phyloP scores from a whole-genome alignment of 2,329 filamentous ascomycete species.

The Emericellopsis atlantica region DNA sequence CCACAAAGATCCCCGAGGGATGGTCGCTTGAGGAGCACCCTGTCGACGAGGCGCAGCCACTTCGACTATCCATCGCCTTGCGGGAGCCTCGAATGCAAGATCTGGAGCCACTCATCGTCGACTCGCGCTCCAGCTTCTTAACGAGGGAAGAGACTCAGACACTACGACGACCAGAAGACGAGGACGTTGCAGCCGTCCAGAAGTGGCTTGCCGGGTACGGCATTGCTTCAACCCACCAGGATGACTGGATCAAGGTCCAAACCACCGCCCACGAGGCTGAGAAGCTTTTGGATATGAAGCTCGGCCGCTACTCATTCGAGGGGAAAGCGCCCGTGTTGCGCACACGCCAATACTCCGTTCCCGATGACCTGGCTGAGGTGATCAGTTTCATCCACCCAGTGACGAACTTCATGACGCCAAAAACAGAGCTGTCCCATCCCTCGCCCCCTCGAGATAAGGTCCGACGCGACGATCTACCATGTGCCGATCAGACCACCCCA shows the following conservation, averaged over 20 bases:
- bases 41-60: conserved; percentile 9
- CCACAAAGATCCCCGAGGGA: conserved; percentile 13
- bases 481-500: conserved; percentile 19
- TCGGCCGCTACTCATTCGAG: conserved; percentile 28
- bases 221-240: conserved; percentile 17
- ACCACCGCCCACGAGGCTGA: conserved; percentile 25
- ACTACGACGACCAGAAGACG: conserved; percentile 20
- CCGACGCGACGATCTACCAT: conserved; percentile 8
- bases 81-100: conserved; percentile 15
- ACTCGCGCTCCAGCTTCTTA: conserved; percentile 14
- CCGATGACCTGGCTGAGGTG: conserved; percentile 20
- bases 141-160: conserved; percentile 19
- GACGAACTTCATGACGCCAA: conserved; percentile 34
- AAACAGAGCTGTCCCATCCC: conserved; percentile 9
- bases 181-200: conserved; percentile 21
- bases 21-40: conserved; percentile 13
- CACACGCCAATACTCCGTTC: conserved; percentile 29
- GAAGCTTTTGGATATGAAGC: conserved; percentile 24
- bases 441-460: neutral
- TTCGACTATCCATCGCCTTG: conserved; percentile 18
- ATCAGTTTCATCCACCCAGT: conserved; percentile 35
- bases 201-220: conserved; percentile 27
- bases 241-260: conserved; percentile 28
- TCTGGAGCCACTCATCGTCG: conserved; percentile 10
- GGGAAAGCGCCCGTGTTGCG: conserved; percentile 16